Base-by-base conservation (phyloP, 2,329 filamentous ascomycete genomes). In the Alternaria gansuensis region DNA sequence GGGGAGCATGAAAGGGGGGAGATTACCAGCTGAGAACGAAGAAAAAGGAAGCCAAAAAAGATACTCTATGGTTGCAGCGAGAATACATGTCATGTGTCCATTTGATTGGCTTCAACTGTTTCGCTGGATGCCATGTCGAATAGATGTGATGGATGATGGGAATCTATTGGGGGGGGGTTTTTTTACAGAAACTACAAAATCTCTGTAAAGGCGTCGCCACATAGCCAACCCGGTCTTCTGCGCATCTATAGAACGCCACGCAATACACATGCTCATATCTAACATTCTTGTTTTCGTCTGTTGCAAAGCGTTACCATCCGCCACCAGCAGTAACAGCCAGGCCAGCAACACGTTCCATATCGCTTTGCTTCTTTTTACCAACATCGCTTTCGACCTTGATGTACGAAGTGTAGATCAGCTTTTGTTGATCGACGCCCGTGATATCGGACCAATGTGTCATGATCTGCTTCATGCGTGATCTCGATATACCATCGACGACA, bases 311-410 rank as follows among this genome's bases (percentile, higher is more conserved):
- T 48, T 36, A 98, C 95, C 95, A 99, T 24, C 95, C 95, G 52
- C 95, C 95, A 52, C 93, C 95, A 69, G 93, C 91, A 78, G 93
- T 95, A 55, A 92, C 89, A 45, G 94, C 94, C 72, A 99, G 83
- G 73, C 95, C 92, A 58, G 93, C 90, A 39, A 97, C 93, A 59
- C 89, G 87, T 73, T 96, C 90, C 41, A 91, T 89, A 74, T 93
- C 90, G 59, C 83, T 83, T 82, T 77, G 82, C 72, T 75, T 85
- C 64, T 83, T 82, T 64, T 86, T 84, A 50, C 95, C 95, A 41
- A 99, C 92, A 75, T 98, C 92, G 80, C 94, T 97, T 70, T 97
- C 89, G 23, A 99, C 94, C 78, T 93, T 89, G 63, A 95, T 88
- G 81, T 92, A 99, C 51, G 88, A 96, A 57, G 95, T 99, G 77